Base-by-base conservation (phyloP, 257 asterid species). In the Cordia subcordata region DNA sequence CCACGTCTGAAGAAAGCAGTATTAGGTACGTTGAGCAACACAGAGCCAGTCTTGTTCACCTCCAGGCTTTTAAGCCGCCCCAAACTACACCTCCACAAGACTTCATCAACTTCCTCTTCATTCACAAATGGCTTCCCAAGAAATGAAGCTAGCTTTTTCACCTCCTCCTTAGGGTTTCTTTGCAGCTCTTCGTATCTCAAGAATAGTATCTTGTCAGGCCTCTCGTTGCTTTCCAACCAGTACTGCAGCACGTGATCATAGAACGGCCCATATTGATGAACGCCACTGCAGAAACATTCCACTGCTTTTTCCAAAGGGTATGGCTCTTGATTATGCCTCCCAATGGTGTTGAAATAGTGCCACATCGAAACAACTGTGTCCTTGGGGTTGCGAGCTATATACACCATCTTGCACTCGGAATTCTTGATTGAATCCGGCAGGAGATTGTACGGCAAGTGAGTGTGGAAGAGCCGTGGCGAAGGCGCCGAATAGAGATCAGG, bases 41-140 rank as follows among this genome's bases (percentile, higher is more conserved):
- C 35, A 0, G 75, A 64, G 1, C 81, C 81, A 1, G 15, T 68
- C 14, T 64, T 60, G 58, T 76, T 72, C 20, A 76, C 81, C 12
- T 72, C 81, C 75, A 76, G 55, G 57, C 55, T 57, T 54, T 62
- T 68, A 18, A 76, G 63, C 68, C 75, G 71, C 55, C 65, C 72
- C 19, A 75, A 50, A 44, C 81, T 75, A 27, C 77, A 71, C 63
- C 63, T 75, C 75, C 69, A 54, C 58, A 76, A 16, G 15, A 76
- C 66, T 15, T 64, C 60, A 4, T 58, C 70, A 27, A 76, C 59
- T 38, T 60, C 70, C 42, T 21, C 69, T 47, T 76, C 78, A 15
- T 20, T 45, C 4, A 5, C 39, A 19, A 71, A 53, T 5, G 78
- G 77, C 72, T 32, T 64, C 0, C 72, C 81, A 8, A 76, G 77